These are phyloP conservation scores for Teratosphaeria zuluensis DNA, from an alignment of 2,329 filamentous ascomycete species.

Conservation along the genomic window DNA sequence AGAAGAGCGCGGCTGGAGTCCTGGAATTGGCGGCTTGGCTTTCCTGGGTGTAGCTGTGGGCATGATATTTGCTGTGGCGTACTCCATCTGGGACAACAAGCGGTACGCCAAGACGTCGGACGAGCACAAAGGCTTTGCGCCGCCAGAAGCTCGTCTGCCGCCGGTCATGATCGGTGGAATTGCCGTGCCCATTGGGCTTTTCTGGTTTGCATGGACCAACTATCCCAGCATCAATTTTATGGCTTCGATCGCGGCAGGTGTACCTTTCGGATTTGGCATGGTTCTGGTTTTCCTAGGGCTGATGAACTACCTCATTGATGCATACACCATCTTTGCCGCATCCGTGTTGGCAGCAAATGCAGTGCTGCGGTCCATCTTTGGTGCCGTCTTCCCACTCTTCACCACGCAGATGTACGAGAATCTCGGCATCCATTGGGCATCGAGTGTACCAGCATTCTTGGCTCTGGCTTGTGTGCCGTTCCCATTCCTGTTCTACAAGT, in stretches of 20 bases:
- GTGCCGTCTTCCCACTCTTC: slow-evolving; percentile 72
- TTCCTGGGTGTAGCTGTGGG: slow-evolving; percentile 62
- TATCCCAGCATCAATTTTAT: slow-evolving; percentile 48
- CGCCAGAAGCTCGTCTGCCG: slow-evolving; percentile 57
- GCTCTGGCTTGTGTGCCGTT: slow-evolving; percentile 62
- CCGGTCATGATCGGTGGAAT: slow-evolving; percentile 53
- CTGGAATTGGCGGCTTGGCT: slow-evolving; percentile 52
- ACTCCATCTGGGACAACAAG: slow-evolving; percentile 44
- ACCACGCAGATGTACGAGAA: slow-evolving; percentile 46
- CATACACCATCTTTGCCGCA: slow-evolving; percentile 66
- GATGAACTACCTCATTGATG: slow-evolving; percentile 59
- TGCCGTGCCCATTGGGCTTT: slow-evolving; percentile 53
- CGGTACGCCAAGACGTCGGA: slow-evolving; percentile 41
- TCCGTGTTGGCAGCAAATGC: slow-evolving; percentile 69
- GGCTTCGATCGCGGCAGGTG: slow-evolving; percentile 39
- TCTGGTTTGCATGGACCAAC: slow-evolving; percentile 62
- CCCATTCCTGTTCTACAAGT: slow-evolving; percentile 67
- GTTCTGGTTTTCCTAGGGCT: slow-evolving; percentile 58
- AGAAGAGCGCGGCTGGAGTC: slow-evolving; percentile 47
- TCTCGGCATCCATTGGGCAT: slow-evolving; percentile 65
- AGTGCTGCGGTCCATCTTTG: slow-evolving; percentile 67
- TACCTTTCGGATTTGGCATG: slow-evolving; percentile 50
- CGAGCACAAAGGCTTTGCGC: slow-evolving; percentile 44
- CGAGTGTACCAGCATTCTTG: slow-evolving; percentile 63
- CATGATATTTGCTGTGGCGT: slow-evolving; percentile 50